phyloP scores from a whole-genome alignment of 1,139 yeast species.

The Protomyces arabidopsidicola region DNA sequence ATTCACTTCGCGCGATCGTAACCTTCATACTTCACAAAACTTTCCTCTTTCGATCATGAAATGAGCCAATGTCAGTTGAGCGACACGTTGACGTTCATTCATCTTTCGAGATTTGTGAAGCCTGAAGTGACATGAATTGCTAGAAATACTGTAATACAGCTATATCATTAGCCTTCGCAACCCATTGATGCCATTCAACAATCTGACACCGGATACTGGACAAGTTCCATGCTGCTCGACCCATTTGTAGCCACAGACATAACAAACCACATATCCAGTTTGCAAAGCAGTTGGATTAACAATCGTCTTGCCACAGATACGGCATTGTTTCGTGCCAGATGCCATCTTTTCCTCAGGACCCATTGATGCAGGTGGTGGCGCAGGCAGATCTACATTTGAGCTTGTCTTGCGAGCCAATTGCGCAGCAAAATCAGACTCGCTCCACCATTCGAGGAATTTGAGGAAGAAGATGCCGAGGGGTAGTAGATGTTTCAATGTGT shows the following conservation, averaged over 20 bases:
- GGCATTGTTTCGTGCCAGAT: conserved; percentile 47
- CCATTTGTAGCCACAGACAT: conserved; percentile 72
- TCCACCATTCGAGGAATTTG: conserved; percentile 95
- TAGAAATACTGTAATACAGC: neutral
- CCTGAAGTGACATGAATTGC: no score
- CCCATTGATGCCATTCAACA: conserved; percentile 48
- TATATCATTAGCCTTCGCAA: conserved; percentile 19
- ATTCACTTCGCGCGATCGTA: no score
- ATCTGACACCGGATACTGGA: conserved; percentile 71
- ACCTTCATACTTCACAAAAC: no score
- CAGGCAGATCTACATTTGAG: conserved; percentile 18
- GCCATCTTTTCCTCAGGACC: neutral
- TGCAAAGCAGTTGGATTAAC: conserved; percentile 82
- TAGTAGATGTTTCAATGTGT: conserved; percentile 45
- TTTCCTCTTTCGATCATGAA: no score
- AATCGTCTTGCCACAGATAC: conserved; percentile 62
- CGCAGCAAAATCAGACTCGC: conserved; percentile 66
- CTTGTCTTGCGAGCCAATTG: conserved; percentile 52
- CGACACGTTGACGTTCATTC: no score
- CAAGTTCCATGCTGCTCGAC: conserved; percentile 68
- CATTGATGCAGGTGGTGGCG: conserved; percentile 1
- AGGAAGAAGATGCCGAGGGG: conserved; percentile 81
- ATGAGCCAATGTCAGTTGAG: no score
- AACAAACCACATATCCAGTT: conserved; percentile 87
- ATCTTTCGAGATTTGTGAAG: no score